Conservation (phyloP, 2,329 filamentous ascomycete genomes). For the Trichoderma harzianum region DNA sequence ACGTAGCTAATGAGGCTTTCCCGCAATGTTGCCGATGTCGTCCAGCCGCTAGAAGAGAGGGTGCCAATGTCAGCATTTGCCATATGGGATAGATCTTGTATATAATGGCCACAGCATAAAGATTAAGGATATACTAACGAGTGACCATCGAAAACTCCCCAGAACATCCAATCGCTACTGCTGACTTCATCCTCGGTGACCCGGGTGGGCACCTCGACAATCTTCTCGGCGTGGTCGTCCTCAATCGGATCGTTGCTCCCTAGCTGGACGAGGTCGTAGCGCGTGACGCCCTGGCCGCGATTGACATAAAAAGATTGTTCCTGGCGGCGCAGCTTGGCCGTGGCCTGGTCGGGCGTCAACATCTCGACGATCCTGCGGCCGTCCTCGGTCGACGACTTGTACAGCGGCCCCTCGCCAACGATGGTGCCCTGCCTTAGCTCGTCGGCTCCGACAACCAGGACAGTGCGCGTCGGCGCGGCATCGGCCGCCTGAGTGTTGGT, state of each 20-base stretch:
- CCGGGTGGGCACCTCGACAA: slow-evolving; percentile 77
- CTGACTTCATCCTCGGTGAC: slow-evolving; percentile 40
- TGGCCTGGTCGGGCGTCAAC: slow-evolving; percentile 92
- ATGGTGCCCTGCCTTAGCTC: slow-evolving; percentile 86
- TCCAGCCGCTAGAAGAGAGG: slow-evolving; percentile 68
- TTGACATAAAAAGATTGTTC: slow-evolving; percentile 92
- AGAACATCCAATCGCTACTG: slow-evolving; percentile 97
- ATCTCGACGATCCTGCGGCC: slow-evolving; percentile 89
- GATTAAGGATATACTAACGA: slow-evolving; percentile 54
- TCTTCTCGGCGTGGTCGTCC: slow-evolving; percentile 97
- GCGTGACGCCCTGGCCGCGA: slow-evolving; percentile 82
- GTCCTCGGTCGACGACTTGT: slow-evolving; percentile 81
- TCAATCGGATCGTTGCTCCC: slow-evolving; percentile 97
- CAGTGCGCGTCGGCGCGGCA: slow-evolving; percentile 56
- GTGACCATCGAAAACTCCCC: slow-evolving; percentile 98
- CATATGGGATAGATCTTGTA: neutral
- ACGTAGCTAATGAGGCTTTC: slow-evolving; percentile 91
- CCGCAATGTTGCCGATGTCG: slow-evolving; percentile 91
- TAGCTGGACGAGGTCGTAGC: slow-evolving; percentile 92
- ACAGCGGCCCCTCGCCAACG: slow-evolving; percentile 79
- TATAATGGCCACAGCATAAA: neutral
- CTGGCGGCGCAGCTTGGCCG: slow-evolving; percentile 79
- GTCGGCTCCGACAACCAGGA: slow-evolving; percentile 85
- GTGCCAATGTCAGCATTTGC: slow-evolving; percentile 21
- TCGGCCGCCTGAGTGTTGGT: slow-evolving; percentile 37